Evolutionary conservation across 2,329 filamentous ascomycete genomes (phyloP).

Genomic region (Ciborinia camelliae): DNA sequence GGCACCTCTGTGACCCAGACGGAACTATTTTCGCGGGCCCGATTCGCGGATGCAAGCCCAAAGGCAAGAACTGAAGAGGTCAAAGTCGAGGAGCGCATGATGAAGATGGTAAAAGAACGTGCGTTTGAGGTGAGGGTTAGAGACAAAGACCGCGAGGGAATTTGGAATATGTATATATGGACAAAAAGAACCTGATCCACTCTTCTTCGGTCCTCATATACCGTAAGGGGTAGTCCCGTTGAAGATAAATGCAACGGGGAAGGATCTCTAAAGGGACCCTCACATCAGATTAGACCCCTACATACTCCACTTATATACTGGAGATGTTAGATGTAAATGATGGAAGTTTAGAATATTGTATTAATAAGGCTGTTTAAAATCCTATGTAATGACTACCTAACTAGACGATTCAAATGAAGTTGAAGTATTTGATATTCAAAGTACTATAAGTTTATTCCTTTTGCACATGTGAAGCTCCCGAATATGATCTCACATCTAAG

Average conservation of each 20-base stretch:
- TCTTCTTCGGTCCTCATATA: neutral
- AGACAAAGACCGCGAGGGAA: neutral
- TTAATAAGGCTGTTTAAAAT: too few species aligned
- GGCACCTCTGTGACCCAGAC: conserved; percentile 30
- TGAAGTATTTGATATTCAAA: neutral
- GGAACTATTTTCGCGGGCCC: conserved; percentile 6
- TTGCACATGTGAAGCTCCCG: neutral
- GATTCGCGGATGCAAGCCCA: neutral
- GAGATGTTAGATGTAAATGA: neutral
- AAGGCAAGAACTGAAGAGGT: conserved; percentile 1
- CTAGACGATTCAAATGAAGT: neutral
- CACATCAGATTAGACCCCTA: neutral
- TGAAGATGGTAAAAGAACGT: conserved; percentile 8
- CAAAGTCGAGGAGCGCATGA: conserved; percentile 10
- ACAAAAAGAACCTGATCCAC: neutral
- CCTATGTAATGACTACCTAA: neutral
- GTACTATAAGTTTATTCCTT: neutral
- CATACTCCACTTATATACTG: conserved; percentile 2
- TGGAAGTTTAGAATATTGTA: too few species aligned
- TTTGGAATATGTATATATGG: neutral
- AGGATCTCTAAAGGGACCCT: neutral
- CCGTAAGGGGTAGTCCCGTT: neutral
- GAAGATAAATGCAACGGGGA: neutral
- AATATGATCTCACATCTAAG: neutral
- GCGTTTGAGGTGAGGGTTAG: neutral